Percentiles rank a stretch among this genome's conserved stretches.
phyloP scores from a whole-genome alignment of 371 early-diverging fungal genomes.

The Rhizopus arrhizus region DNA sequence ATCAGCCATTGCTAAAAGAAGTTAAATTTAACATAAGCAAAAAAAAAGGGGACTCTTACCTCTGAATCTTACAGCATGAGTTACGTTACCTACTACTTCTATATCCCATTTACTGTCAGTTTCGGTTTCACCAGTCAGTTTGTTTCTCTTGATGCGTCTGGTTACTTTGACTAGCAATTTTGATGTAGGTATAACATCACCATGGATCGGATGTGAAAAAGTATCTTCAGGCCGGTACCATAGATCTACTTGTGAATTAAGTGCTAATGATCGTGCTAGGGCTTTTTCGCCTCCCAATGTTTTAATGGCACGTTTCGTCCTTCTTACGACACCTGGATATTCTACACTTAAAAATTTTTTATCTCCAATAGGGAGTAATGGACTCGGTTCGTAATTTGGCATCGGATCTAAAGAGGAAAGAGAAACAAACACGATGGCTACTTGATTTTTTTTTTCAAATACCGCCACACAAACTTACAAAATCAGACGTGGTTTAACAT shows the following conservation, averaged over 20 bases:
- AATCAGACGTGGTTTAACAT: background rate
- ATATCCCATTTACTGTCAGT: conserved; percentile 20
- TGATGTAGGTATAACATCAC: conserved; percentile 51
- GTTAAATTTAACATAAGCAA: background rate
- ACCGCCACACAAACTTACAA: background rate
- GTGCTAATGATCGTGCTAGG: conserved; percentile 24
- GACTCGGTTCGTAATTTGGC: conserved; percentile 19
- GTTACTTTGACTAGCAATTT: conserved; percentile 66
- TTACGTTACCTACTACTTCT: conserved; percentile 52
- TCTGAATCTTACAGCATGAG: conserved; percentile 59
- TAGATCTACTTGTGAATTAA: conserved; percentile 41
- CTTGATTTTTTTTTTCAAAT: background rate
- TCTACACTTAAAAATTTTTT: conserved; percentile 56
- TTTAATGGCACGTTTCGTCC: conserved; percentile 42
- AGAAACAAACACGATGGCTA: conserved; percentile 4
- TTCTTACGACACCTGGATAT: conserved; percentile 61
- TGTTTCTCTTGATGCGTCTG: conserved; percentile 42
- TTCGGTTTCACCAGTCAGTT: conserved; percentile 31
- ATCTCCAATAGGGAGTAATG: conserved; percentile 25
- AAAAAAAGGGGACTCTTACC: conserved; percentile 19
- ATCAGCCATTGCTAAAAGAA: conserved; percentile 56
- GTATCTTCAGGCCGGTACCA: conserved; percentile 57
- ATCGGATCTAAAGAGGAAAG: conserved; percentile 2
- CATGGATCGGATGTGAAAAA: conserved; percentile 67
- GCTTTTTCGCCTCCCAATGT: conserved; percentile 57